Percentiles rank a stretch among this genome's conserved stretches.
These are phyloP conservation scores for Teratosphaeria epicoccoides DNA, from an alignment of 2,329 filamentous ascomycete species.

Conservation along the genomic window DNA sequence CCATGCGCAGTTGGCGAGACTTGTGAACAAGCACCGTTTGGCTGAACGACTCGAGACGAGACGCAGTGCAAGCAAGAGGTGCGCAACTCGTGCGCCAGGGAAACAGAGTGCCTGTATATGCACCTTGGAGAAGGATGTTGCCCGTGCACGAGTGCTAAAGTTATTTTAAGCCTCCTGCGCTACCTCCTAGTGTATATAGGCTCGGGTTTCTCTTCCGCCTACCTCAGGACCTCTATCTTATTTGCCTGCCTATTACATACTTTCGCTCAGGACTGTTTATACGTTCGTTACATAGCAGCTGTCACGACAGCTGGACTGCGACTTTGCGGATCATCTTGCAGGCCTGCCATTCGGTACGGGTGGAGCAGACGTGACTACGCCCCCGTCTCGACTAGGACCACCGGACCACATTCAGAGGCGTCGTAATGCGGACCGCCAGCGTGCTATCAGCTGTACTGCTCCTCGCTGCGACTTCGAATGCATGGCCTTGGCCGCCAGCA, in stretches of 20 bases:
- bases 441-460: slow-evolving; percentile 23
- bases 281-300: not conserved
- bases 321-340: not conserved
- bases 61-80: no score
- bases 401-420: not conserved
- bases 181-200: not conserved
- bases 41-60: no score
- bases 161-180: not conserved
- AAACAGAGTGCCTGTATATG: no score
- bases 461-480: slow-evolving; percentile 22
- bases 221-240: no score
- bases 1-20: no score
- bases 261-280: not conserved
- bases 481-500: slow-evolving; percentile 13
- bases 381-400: not conserved
- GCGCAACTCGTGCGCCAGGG: no score
- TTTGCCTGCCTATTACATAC: no score
- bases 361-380: not conserved
- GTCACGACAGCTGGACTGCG: not conserved
- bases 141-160: no score
- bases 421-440: slow-evolving; percentile 25
- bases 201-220: no score
- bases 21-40: no score
- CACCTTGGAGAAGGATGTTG: no score
- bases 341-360: not conserved